Percentiles rank a stretch among this genome's conserved stretches.
phyloP scores from a whole-genome alignment of 352 stramenopile genomes.

The Globisporangium acanthophoron region DNA sequence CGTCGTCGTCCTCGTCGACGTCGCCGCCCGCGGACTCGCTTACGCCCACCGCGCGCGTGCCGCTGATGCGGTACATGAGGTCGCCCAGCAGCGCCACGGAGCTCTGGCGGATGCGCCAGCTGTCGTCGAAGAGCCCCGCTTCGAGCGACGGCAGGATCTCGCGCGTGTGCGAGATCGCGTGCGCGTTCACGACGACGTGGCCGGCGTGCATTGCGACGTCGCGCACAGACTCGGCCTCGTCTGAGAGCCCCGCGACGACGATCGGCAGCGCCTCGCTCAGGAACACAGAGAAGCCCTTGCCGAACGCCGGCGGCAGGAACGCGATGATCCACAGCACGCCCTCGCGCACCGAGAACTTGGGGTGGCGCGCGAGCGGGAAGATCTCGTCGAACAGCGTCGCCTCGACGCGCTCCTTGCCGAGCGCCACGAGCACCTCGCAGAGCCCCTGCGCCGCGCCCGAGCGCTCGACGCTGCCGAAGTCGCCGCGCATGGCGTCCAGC shows the following conservation, averaged over 20 bases:
- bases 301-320: constrained; percentile 96
- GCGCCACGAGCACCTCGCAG: constrained; percentile 92
- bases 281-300: constrained; percentile 91
- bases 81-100: constrained; percentile 95
- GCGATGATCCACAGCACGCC: constrained; percentile 98
- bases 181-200: constrained; percentile 96
- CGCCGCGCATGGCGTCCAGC: constrained; percentile 93
- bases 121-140: constrained; percentile 94
- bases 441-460: constrained; percentile 98
- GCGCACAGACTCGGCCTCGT: constrained; percentile 97
- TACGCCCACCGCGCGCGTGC: constrained; percentile 89
- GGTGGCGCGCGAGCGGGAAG: constrained; percentile 92
- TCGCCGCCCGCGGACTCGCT: constrained; percentile 39
- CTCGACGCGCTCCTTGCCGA: constrained; percentile 77
- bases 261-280: constrained; percentile 94
- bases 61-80: constrained; percentile 96
- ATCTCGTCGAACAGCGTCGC: constrained; percentile 90
- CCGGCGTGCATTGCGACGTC: constrained; percentile 97
- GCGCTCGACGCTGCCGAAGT: constrained; percentile 94
- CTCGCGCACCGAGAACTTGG: constrained; percentile 94
- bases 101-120: constrained; percentile 98
- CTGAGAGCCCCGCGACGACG: constrained; percentile 95
- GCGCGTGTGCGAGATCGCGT: constrained; percentile 95
- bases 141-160: constrained; percentile 97
- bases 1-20: constrained; percentile 86